Evolutionary conservation across 2,329 filamentous ascomycete species (phyloP).

Genomic region (Dissoconium aciculare): DNA sequence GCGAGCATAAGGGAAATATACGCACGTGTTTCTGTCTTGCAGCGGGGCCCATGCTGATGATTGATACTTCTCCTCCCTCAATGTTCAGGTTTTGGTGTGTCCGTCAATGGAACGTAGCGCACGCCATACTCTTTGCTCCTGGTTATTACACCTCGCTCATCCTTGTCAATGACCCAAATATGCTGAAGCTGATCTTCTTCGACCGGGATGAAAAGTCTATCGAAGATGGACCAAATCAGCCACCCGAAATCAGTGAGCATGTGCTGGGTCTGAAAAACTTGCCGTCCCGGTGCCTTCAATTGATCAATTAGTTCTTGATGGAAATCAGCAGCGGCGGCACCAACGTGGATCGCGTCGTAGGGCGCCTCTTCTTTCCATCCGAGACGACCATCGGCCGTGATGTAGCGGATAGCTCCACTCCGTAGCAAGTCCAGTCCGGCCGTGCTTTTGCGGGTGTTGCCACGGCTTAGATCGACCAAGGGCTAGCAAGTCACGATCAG

Average conservation of each 20-base stretch:
- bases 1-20: too few relatives aligned
- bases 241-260: not conserved
- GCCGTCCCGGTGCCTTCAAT: conserved; percentile 59
- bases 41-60: too few relatives aligned
- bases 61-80: too few relatives aligned
- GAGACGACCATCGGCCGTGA: conserved; percentile 50
- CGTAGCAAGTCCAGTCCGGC: conserved; percentile 43
- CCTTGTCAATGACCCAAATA: conserved; percentile 63
- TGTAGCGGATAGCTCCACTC: conserved; percentile 51
- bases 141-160: conserved; percentile 44
- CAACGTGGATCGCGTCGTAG: conserved; percentile 93
- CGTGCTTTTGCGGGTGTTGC: conserved; percentile 31
- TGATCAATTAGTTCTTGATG: conserved; percentile 62
- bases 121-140: conserved; percentile 54
- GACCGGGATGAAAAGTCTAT: conserved; percentile 61
- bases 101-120: conserved; percentile 62
- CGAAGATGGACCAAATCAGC: conserved; percentile 8
- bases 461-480: conserved; percentile 27
- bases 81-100: too few relatives aligned
- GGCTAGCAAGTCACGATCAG: conserved; percentile 15
- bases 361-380: conserved; percentile 35
- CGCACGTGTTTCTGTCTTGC: too few relatives aligned
- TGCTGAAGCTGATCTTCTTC: conserved; percentile 47
- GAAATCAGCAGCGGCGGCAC: conserved; percentile 63
- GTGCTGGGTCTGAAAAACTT: conserved; percentile 6